Conservation (phyloP, 2,329 filamentous ascomycete genomes). For the Penicillium olsonii region DNA sequence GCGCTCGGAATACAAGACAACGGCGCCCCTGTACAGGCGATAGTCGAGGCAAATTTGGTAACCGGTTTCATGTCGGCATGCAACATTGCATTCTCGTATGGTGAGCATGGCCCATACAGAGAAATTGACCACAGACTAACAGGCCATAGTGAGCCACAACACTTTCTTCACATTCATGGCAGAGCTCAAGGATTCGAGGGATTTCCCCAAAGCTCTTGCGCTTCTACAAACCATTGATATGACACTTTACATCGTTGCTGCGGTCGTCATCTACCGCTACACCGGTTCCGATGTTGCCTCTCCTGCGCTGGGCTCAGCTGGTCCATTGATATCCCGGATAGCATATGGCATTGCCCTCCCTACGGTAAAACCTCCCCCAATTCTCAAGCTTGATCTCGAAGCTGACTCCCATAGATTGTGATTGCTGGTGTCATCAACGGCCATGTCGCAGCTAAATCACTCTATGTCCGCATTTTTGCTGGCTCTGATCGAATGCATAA, state of each 20-base stretch:
- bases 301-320: slow-evolving; percentile 65
- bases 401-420: slow-evolving; percentile 51
- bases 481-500: slow-evolving; percentile 55
- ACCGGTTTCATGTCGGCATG: neutral
- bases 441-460: slow-evolving; percentile 64
- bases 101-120: neutral
- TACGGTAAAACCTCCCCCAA: slow-evolving; percentile 42
- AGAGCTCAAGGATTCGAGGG: slow-evolving; percentile 61
- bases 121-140: neutral
- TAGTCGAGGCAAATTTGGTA: neutral
- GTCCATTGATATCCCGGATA: slow-evolving; percentile 56
- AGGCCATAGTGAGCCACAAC: slow-evolving; percentile 54
- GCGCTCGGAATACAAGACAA: slow-evolving; percentile 56
- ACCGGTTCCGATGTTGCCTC: slow-evolving; percentile 61
- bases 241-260: slow-evolving; percentile 64
- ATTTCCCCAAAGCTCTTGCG: slow-evolving; percentile 62
- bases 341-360: slow-evolving; percentile 68
- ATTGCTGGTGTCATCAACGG: slow-evolving; percentile 69
- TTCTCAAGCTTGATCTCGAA: neutral
- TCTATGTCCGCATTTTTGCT: slow-evolving; percentile 63
- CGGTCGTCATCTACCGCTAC: slow-evolving; percentile 66
- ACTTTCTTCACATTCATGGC: slow-evolving; percentile 66
- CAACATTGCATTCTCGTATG: slow-evolving; percentile 4
- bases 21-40: slow-evolving; percentile 13
- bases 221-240: slow-evolving; percentile 60